These are phyloP conservation scores for Colletotrichum spaethianum DNA, from an alignment of 2,329 filamentous ascomycete genomes.

Conservation along the genomic window DNA sequence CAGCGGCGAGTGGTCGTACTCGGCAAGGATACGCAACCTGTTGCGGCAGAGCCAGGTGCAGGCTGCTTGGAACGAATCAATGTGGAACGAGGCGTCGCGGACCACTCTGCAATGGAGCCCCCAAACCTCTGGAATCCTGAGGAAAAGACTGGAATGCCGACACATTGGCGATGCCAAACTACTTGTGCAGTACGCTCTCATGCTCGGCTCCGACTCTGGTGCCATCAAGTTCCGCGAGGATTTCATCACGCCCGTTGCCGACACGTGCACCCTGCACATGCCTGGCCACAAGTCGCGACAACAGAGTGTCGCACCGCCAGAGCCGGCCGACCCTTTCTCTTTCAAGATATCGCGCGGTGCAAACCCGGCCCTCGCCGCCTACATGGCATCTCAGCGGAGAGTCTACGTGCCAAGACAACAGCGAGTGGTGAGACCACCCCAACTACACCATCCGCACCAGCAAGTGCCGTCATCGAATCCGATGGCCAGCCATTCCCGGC, in stretches of 20 bases:
- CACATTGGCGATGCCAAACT: conserved; percentile 57
- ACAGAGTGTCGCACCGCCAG: conserved; percentile 24
- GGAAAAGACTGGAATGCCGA: conserved; percentile 61
- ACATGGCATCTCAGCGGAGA: conserved; percentile 54
- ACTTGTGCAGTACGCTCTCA: conserved; percentile 56
- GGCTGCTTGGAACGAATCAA: conserved; percentile 54
- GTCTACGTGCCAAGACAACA: conserved; percentile 47
- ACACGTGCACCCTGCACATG: conserved; percentile 53
- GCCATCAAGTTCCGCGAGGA: conserved; percentile 50
- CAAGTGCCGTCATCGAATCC: conserved; percentile 38
- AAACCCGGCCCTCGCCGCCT: conserved; percentile 53
- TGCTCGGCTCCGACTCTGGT: conserved; percentile 53
- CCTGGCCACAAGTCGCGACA: conserved; percentile 51
- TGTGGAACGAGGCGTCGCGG: conserved; percentile 53
- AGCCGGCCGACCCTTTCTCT: conserved; percentile 50
- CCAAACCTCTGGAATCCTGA: conserved; percentile 56
- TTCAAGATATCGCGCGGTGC: conserved; percentile 55
- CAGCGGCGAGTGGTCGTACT: conserved; percentile 60
- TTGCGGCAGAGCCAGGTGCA: conserved; percentile 56
- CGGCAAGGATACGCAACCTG: conserved; percentile 60
- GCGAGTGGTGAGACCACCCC: conserved; percentile 33
- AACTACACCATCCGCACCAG: conserved; percentile 39
- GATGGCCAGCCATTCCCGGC: conserved; percentile 39
- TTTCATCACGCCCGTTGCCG: conserved; percentile 53
- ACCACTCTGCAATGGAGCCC: conserved; percentile 57